Evolutionary conservation across 2,329 filamentous ascomycete genomes (phyloP).

Genomic region (Penicillium occitanis): DNA sequence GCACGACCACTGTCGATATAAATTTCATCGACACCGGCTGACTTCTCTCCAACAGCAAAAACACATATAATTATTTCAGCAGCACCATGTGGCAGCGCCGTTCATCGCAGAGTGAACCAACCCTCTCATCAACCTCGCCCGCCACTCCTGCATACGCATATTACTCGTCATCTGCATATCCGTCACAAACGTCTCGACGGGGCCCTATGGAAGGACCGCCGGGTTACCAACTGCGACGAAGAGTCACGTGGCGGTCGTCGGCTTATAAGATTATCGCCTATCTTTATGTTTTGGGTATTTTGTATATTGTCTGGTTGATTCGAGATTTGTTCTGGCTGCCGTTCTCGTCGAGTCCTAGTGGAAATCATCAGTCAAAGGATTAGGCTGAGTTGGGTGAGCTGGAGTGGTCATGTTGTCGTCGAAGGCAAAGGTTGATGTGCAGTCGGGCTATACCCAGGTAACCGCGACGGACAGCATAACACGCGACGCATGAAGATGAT

Average conservation of each 20-base stretch:
- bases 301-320: slow-evolving; percentile 44
- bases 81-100: slow-evolving; percentile 40
- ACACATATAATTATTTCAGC: not conserved
- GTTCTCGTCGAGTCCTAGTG: slow-evolving; percentile 23
- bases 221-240: slow-evolving; percentile 40
- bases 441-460: not conserved
- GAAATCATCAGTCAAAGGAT: slow-evolving; percentile 4
- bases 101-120: slow-evolving; percentile 38
- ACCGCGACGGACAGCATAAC: not conserved
- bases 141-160: slow-evolving; percentile 34
- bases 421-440: not conserved
- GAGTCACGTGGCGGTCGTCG: slow-evolving; percentile 45
- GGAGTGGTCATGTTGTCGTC: not conserved
- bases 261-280: slow-evolving; percentile 45
- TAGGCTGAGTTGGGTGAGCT: not conserved
- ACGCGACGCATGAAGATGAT: not conserved
- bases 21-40: not conserved
- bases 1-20: not conserved
- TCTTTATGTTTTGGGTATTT: slow-evolving; percentile 41
- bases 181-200: slow-evolving; percentile 30
- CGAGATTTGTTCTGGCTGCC: slow-evolving; percentile 41
- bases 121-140: slow-evolving; percentile 27
- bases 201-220: slow-evolving; percentile 44
- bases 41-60: not conserved
- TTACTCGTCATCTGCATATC: slow-evolving; percentile 33